A percentile compares a stretch with the other conserved stretches of the same genome.
Conservation (phyloP, 2,329 filamentous ascomycete species). For the Cadophora sp. region DNA sequence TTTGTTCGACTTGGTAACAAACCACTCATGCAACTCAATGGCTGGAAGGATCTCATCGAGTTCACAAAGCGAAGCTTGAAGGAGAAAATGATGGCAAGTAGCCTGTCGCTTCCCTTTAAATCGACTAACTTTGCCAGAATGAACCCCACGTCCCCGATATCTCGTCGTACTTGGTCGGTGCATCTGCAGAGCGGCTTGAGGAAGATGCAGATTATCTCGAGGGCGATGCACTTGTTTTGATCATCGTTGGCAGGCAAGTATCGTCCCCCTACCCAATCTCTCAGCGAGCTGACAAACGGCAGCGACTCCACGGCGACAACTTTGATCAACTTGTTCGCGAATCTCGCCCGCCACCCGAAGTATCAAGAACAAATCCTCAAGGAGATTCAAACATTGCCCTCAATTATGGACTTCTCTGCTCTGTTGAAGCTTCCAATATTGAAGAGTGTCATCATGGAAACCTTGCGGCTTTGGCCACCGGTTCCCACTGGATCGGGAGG, state of each 20-base stretch:
- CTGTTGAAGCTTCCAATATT: slow-evolving; percentile 30
- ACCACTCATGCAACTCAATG: slow-evolving; percentile 8
- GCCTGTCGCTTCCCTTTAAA: not conserved
- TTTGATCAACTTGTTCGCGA: not conserved
- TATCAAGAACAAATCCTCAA: not conserved
- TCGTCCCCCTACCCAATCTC: not conserved
- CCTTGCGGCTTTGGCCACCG: slow-evolving; percentile 47
- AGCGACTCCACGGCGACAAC: slow-evolving; percentile 6
- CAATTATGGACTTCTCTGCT: not conserved
- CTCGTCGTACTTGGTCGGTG: not conserved
- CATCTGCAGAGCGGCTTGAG: not conserved
- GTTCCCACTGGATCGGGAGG: slow-evolving; percentile 46
- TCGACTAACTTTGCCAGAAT: not conserved
- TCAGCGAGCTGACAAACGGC: not conserved
- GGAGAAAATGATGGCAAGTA: not conserved
- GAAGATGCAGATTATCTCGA: not conserved
- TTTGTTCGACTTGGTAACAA: slow-evolving; percentile 2
- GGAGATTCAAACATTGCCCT: not conserved
- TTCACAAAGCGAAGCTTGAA: not conserved
- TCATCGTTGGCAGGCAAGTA: slow-evolving; percentile 4
- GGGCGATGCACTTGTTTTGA: slow-evolving; percentile 2
- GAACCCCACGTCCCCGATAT: slow-evolving; percentile 9
- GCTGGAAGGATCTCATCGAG: slow-evolving; percentile 1
- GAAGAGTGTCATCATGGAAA: slow-evolving; percentile 49
- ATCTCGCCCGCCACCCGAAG: not conserved